Base-by-base conservation (phyloP, 202 grass and related monocot genomes). In the Setaria viridis region DNA sequence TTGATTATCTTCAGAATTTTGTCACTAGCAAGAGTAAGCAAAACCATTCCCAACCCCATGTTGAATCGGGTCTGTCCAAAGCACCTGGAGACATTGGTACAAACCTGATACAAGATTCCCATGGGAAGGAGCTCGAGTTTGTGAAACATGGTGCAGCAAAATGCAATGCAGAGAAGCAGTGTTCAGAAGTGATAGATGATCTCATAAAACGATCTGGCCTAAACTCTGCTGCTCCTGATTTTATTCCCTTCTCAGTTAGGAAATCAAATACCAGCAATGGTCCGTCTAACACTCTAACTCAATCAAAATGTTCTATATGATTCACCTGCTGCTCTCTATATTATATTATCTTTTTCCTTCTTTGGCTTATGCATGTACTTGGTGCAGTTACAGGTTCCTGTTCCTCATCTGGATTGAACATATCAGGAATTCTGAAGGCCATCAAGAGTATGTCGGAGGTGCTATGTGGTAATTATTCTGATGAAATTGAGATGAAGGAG, bases 141-240 rank as follows among this genome's bases (percentile, higher is more conserved):
- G 72, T 53, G 17, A n/a, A 85, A 30, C 76, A 74, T 17, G 19
- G 45, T 60, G 62, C 65, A 55, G 45, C 11, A 50, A 81, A 77
- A 48, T 77, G 48, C 53, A 77, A 10, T 32, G 30, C 46, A 82
- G 81, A 87, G 35, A 87, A 57, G 56, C 17, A 66, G 4, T 48
- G 4, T 67, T 73, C 67, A 60, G 66, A 62, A 41, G 37, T 49
- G 45, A 85, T 62, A 79, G 78, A 87, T 63, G 59, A 79, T 82
- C 50, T 39, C 30, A 34, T 74, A 48, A 90, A 81, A 30, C 72
- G 62, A 74, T 90, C 84, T 84, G 66, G 42, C 58, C 72, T 90
- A 47, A 85, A 90, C 74, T 84, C 25, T 82, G 48, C 67, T 70
- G 85, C 91, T 82, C 84, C 78, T n/a, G 64, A 90, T 73, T 87